Evolutionary conservation across 148 eudicot species (phyloP).

Genomic region (Dianthus caryophyllus): DNA sequence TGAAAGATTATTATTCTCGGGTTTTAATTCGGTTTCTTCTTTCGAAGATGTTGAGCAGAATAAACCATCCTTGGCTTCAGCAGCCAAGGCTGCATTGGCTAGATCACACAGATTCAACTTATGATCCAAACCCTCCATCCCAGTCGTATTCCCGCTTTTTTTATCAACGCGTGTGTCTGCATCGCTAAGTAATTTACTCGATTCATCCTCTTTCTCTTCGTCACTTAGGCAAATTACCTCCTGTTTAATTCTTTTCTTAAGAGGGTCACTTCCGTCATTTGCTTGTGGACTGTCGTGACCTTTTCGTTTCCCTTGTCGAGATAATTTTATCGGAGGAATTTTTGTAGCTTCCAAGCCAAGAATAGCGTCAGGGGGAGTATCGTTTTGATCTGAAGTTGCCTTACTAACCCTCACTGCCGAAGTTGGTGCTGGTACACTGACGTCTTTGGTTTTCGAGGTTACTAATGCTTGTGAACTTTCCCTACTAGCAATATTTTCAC

Average conservation of each 20-base stretch:
- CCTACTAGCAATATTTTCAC: conserved; percentile 25
- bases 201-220: conserved; percentile 70
- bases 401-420: conserved; percentile 23
- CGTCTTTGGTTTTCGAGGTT: conserved; percentile 30
- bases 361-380: conserved; percentile 32
- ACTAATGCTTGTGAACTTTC: conserved; percentile 21
- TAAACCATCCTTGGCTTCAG: conserved; percentile 30
- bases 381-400: conserved; percentile 22
- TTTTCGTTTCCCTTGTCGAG: conserved; percentile 28
- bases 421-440: conserved; percentile 18
- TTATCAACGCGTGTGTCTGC: conserved; percentile 20
- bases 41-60: conserved; percentile 34
- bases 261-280: conserved; percentile 20
- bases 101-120: conserved; percentile 32
- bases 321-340: conserved; percentile 23
- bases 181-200: conserved; percentile 24
- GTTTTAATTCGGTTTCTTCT: conserved; percentile 30
- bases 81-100: conserved; percentile 38
- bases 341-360: conserved; percentile 40
- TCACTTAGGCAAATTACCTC: conserved; percentile 80
- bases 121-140: conserved; percentile 28
- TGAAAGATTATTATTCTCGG: conserved; percentile 29
- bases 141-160: conserved; percentile 17
- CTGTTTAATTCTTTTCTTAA: conserved; percentile 23
- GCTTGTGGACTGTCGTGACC: conserved; percentile 15